A percentile compares a stretch with the other conserved stretches of the same genome.
phyloP scores from a whole-genome alignment of 129 eudicot species.

The Chrysanthemum seticuspe region DNA sequence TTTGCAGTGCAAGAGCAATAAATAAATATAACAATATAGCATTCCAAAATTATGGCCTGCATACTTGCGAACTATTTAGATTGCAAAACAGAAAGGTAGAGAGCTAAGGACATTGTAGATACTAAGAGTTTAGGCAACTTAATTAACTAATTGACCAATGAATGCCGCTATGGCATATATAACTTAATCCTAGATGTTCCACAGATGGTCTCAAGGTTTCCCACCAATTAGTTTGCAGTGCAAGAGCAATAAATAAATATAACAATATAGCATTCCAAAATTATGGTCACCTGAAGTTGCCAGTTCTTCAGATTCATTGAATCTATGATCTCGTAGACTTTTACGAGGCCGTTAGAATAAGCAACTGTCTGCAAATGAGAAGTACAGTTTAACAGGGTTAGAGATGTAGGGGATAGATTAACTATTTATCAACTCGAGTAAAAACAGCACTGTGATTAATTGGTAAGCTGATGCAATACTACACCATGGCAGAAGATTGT shows the following conservation, averaged over 20 bases:
- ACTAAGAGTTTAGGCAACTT: not conserved
- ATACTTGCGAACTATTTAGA: too few species aligned
- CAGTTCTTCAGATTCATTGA: constrained; percentile 72
- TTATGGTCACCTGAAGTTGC: constrained; percentile 86
- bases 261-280: constrained; percentile 12
- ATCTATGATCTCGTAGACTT: constrained; percentile 82
- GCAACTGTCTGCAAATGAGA: constrained; percentile 58
- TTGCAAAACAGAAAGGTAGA: not conserved
- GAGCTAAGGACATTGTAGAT: not conserved
- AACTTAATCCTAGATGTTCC: not conserved
- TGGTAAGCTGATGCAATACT: not conserved
- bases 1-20: not conserved
- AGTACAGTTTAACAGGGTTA: not conserved
- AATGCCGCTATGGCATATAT: not conserved
- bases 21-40: constrained; percentile 6
- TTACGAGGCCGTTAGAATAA: constrained; percentile 74
- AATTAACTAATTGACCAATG: not conserved
- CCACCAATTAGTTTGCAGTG: not conserved
- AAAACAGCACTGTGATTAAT: not conserved
- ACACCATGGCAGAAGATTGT: not conserved
- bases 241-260: not conserved
- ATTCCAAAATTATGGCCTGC: not conserved
- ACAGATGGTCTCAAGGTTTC: too few species aligned
- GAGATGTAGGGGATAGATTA: not conserved
- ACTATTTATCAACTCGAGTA: not conserved